These are phyloP conservation scores for Zasmidium citrigriseum DNA, from an alignment of 2,329 filamentous ascomycete species.

Conservation along the genomic window DNA sequence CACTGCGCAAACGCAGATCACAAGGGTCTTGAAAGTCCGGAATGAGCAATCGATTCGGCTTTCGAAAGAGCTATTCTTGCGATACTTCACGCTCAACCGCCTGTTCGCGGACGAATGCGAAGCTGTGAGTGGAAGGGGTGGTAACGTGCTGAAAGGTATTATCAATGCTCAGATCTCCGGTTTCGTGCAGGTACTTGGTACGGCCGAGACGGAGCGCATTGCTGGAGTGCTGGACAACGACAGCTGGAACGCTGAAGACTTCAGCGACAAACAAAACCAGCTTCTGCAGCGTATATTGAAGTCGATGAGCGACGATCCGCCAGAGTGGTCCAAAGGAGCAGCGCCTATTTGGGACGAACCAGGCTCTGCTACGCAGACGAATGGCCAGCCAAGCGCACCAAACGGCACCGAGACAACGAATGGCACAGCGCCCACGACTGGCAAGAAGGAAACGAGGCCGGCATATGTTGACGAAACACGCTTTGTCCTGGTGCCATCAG, in stretches of 20 bases:
- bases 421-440: slow-evolving; percentile 10
- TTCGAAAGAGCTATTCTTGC: slow-evolving; percentile 69
- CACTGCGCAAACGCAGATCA: slow-evolving; percentile 70
- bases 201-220: slow-evolving; percentile 71
- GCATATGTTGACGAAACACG: slow-evolving; percentile 82
- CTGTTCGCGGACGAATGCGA: slow-evolving; percentile 87
- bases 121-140: slow-evolving; percentile 76
- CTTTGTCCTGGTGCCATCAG: slow-evolving; percentile 83
- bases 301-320: slow-evolving; percentile 69
- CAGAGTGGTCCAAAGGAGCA: slow-evolving; percentile 62
- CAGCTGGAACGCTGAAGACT: slow-evolving; percentile 77
- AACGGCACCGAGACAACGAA: slow-evolving; percentile 12
- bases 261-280: slow-evolving; percentile 61
- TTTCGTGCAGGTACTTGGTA: slow-evolving; percentile 71
- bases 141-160: slow-evolving; percentile 72
- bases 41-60: slow-evolving; percentile 71
- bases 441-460: slow-evolving; percentile 28
- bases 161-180: slow-evolving; percentile 82
- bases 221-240: slow-evolving; percentile 78
- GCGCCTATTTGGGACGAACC: slow-evolving; percentile 53
- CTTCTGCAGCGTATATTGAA: slow-evolving; percentile 67
- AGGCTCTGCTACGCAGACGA: slow-evolving; percentile 21
- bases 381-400: slow-evolving; percentile 26
- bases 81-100: slow-evolving; percentile 80
- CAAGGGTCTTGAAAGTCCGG: slow-evolving; percentile 75